Conservation (phyloP, 169 alveolate species). For the Plasmodium inui region DNA sequence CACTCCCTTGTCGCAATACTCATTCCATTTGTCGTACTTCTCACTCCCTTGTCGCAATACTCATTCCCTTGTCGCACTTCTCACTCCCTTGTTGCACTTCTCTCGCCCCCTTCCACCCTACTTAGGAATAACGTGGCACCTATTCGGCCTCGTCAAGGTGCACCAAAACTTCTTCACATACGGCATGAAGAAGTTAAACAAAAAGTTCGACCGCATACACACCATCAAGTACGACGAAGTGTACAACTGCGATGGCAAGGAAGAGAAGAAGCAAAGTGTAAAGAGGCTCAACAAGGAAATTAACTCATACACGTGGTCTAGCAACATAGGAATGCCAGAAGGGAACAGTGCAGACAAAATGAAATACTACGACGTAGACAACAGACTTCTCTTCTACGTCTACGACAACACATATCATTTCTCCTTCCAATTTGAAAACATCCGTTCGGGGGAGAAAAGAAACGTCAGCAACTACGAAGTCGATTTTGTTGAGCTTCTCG, state of each 20-base stretch:
- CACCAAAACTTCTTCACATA: conserved; percentile 42
- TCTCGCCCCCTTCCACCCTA: background rate
- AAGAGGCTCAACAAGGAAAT: conserved; percentile 25
- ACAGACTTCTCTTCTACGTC: conserved; percentile 34
- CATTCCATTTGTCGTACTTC: too few relatives aligned
- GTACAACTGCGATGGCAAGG: conserved; percentile 15
- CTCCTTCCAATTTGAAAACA: conserved; percentile 38
- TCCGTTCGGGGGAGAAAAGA: conserved; percentile 2
- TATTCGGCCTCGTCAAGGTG: conserved; percentile 47
- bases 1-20: too few relatives aligned
- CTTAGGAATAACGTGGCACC: conserved; percentile 51
- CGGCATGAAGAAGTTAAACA: conserved; percentile 22
- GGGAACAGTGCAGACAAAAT: conserved; percentile 7
- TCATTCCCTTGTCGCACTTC: too few relatives aligned
- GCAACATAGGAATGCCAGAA: conserved; percentile 39
- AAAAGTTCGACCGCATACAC: conserved; percentile 37
- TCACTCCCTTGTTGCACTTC: background rate
- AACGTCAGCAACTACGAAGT: conserved; percentile 32
- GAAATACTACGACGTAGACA: conserved; percentile 32
- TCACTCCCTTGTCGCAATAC: too few relatives aligned
- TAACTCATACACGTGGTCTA: conserved; percentile 46
- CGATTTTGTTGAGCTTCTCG: conserved; percentile 43
- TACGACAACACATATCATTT: conserved; percentile 40
- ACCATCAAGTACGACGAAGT: conserved; percentile 39
- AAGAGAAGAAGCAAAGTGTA: conserved; percentile 11